Evolutionary conservation across 805 yeast species (phyloP), one percentile per base, ranked within the genome.

Genomic region (Candida glaebosa): DNA sequence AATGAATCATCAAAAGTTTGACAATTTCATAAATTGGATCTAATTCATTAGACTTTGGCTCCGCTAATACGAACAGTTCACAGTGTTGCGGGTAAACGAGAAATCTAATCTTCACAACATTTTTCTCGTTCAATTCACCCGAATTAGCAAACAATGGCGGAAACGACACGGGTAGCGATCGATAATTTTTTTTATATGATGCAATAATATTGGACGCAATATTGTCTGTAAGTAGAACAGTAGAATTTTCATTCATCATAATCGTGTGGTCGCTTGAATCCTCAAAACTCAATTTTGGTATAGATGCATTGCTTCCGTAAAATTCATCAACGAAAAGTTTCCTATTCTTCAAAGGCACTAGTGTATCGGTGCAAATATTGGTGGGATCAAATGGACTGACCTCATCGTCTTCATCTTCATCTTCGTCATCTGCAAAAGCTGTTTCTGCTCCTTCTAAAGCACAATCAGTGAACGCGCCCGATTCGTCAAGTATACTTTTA

Each of bases 11-110:
- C 41, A 70, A 63, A 4, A 69, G 48, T 43, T 62, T 67, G 3
- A 79, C 82, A 40, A 84, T 69, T 50, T 84, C 91, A 38, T 68
- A 74, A 35, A 81, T 63, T 3, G 89, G 87, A 52, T 82, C 81
- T 31, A 79, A 66, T 44, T 75, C 81, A 40, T 78, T 77, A 45
- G 72, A 71, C 45, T 76, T 78, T 4, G 83, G 78, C 12, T 63
- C 58, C 3, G 75, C 73, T 28, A 81, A 57, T 6, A 69, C 45
- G 46, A 74, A 81, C 31, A 65, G 63, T 49, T 81, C 87, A 24
- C 57, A 57, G 45, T 78, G 74, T 32, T 66, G 61, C 1, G 81
- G 79, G 42, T 65, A 51, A 54, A 71, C 43, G 9, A 69, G 50
- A 45, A 61, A 62, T 31, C 74, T 48, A 1, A 69, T 44, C 30